These are phyloP conservation scores for Ogataea chonburiensis DNA, from an alignment of 805 yeast genomes.

Conservation along the genomic window DNA sequence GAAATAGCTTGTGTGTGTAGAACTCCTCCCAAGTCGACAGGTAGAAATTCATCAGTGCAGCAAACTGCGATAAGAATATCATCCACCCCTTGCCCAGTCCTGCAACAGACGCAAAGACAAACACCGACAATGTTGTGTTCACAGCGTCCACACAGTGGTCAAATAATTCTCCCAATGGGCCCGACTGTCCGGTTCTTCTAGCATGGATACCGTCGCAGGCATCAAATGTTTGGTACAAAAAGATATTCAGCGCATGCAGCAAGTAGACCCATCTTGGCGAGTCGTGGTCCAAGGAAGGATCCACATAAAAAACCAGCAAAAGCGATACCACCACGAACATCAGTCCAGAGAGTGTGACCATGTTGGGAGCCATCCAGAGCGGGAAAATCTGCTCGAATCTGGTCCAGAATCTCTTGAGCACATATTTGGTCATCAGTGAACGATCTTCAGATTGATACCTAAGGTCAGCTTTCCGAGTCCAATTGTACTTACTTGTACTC, in stretches of 20 bases:
- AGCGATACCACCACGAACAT: slow-evolving; percentile 66
- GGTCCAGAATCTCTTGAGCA: slow-evolving; percentile 82
- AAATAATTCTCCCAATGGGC: slow-evolving; percentile 91
- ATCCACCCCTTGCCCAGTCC: slow-evolving; percentile 71
- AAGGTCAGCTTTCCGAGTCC: slow-evolving; percentile 1
- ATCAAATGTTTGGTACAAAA: slow-evolving; percentile 91
- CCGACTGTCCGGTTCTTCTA: slow-evolving; percentile 89
- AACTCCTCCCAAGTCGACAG: slow-evolving; percentile 94
- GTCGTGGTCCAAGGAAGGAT: slow-evolving; percentile 60
- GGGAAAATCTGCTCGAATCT: slow-evolving; percentile 76
- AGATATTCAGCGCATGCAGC: slow-evolving; percentile 76
- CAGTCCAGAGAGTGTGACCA: slow-evolving; percentile 80
- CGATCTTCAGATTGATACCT: slow-evolving; percentile 75
- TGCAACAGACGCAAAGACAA: slow-evolving; percentile 73
- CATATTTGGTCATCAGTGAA: slow-evolving; percentile 69
- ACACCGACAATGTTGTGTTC: slow-evolving; percentile 70
- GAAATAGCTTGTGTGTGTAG: slow-evolving; percentile 78
- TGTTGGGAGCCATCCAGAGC: slow-evolving; percentile 86
- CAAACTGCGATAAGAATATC: slow-evolving; percentile 64
- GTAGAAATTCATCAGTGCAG: slow-evolving; percentile 77
- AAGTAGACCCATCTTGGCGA: slow-evolving; percentile 77
- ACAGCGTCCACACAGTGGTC: slow-evolving; percentile 80
- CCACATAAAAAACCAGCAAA: slow-evolving; percentile 62
- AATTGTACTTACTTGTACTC: slow-evolving; percentile 41
- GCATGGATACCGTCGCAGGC: slow-evolving; percentile 97